Evolutionary conservation across 2,329 filamentous ascomycete genomes (phyloP).

Genomic region (Paecilomyces niveus): DNA sequence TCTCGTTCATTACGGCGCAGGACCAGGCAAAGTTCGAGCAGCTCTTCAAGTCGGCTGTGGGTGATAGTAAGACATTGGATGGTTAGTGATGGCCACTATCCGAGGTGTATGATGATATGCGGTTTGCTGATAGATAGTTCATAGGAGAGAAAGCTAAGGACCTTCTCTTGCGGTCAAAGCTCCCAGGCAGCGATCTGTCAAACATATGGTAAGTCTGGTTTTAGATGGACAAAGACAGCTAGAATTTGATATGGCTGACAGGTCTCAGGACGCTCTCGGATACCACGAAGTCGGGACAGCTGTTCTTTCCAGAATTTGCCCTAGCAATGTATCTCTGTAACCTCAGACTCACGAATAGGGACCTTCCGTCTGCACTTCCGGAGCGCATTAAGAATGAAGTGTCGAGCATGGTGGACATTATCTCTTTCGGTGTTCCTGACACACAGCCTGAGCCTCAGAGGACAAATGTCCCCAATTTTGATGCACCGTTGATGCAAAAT

Average conservation of each 20-base stretch:
- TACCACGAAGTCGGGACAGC: slow-evolving; percentile 90
- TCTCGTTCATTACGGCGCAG: slow-evolving; percentile 91
- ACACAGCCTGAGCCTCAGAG: slow-evolving; percentile 51
- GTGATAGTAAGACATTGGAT: slow-evolving; percentile 75
- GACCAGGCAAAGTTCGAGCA: slow-evolving; percentile 98
- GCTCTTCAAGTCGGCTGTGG: slow-evolving; percentile 90
- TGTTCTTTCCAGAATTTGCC: slow-evolving; percentile 96
- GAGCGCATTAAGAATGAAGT: slow-evolving; percentile 92
- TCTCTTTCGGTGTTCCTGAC: slow-evolving; percentile 86
- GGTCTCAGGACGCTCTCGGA: slow-evolving; percentile 72
- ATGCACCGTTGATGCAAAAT: slow-evolving; percentile 46
- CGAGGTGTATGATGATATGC: neutral
- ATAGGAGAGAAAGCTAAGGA: slow-evolving; percentile 78
- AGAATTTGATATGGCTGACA: slow-evolving; percentile 6
- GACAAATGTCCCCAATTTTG: slow-evolving; percentile 66
- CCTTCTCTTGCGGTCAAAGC: slow-evolving; percentile 76
- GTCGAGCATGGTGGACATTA: slow-evolving; percentile 99
- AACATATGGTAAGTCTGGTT: slow-evolving; percentile 71
- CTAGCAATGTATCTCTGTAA: slow-evolving; percentile 99
- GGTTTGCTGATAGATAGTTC: slow-evolving; percentile 10
- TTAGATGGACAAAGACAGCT: neutral
- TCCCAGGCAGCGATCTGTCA: slow-evolving; percentile 79
- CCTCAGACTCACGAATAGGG: slow-evolving; percentile 78
- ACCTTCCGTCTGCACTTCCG: slow-evolving; percentile 66
- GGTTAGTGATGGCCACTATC: slow-evolving; percentile 37